Percentiles rank a stretch among this genome's conserved stretches.
These are phyloP conservation scores for Suhomyces choctaworum DNA, from an alignment of 1,139 yeast genomes.

Conservation along the genomic window DNA sequence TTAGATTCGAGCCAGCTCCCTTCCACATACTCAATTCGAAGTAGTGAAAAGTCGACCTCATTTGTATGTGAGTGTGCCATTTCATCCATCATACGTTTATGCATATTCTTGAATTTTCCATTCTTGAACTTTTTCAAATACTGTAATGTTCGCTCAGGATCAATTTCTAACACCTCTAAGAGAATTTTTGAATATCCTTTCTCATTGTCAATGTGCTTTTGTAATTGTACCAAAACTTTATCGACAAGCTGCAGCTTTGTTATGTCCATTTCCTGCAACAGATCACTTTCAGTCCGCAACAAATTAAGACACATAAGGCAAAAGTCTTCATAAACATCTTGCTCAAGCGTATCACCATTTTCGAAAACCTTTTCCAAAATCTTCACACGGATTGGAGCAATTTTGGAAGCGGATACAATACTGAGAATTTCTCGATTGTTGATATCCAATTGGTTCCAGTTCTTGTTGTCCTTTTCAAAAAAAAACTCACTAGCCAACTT, in stretches of 20 bases:
- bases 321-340: constrained; percentile 7
- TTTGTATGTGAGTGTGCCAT: constrained; percentile 23
- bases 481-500: constrained; percentile 6
- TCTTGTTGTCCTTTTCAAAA: constrained; percentile 10
- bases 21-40: constrained; percentile 42
- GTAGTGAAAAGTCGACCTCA: constrained; percentile 26
- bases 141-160: constrained; percentile 29
- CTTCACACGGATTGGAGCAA: constrained; percentile 6
- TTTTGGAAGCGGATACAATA: neutral
- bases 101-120: constrained; percentile 28
- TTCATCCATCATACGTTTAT: constrained; percentile 35
- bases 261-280: constrained; percentile 1
- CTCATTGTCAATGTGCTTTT: constrained; percentile 22
- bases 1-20: constrained; percentile 25
- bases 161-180: constrained; percentile 32
- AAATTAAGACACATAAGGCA: constrained; percentile 12
- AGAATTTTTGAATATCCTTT: constrained; percentile 28
- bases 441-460: constrained; percentile 12
- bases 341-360: neutral
- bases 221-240: constrained; percentile 17
- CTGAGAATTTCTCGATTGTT: constrained; percentile 10
- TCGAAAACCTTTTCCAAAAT: constrained; percentile 6
- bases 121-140: constrained; percentile 32
- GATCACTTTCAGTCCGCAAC: constrained; percentile 1
- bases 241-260: constrained; percentile 11